Conservation (phyloP, 2,329 filamentous ascomycete species). For the Diaporthe ilicicola region DNA sequence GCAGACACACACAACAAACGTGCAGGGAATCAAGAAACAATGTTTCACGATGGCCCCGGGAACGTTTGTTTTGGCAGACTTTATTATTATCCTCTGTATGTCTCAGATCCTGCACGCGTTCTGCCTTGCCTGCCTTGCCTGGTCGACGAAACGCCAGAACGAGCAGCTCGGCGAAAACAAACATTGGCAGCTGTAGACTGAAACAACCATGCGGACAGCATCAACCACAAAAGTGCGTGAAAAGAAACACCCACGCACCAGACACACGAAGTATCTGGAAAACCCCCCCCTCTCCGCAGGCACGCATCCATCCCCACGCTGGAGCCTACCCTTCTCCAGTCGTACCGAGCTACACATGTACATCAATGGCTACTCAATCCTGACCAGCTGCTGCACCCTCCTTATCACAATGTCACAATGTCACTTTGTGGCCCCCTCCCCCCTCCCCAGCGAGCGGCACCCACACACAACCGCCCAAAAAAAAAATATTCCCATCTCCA, state of each 20-base stretch:
- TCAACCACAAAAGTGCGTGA: constrained; percentile 6
- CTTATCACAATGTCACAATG: constrained; percentile 13
- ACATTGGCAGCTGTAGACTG: not conserved
- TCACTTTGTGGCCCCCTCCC: not conserved
- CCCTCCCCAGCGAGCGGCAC: not conserved
- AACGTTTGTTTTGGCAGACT: not conserved
- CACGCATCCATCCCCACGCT: not conserved
- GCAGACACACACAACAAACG: too few relatives aligned
- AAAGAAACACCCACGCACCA: not conserved
- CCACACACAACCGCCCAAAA: not conserved
- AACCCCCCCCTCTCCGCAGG: not conserved
- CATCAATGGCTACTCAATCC: not conserved
- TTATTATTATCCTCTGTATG: not conserved
- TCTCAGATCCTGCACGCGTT: constrained; percentile 8
- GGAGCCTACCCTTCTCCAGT: constrained; percentile 10
- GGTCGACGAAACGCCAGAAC: not conserved
- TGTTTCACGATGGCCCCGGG: not conserved
- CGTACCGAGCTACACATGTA: not conserved
- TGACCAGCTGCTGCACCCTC: not conserved
- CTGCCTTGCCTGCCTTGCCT: not conserved
- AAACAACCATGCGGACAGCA: not conserved
- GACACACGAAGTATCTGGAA: not conserved
- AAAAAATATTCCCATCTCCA: not conserved
- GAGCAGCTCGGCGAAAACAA: not conserved
- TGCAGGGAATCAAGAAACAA: too few relatives aligned